A percentile compares a stretch with the other conserved stretches of the same genome.
Evolutionary conservation across 2,329 filamentous ascomycete species (phyloP).

Genomic region (Scolecobasidium constrictum): DNA sequence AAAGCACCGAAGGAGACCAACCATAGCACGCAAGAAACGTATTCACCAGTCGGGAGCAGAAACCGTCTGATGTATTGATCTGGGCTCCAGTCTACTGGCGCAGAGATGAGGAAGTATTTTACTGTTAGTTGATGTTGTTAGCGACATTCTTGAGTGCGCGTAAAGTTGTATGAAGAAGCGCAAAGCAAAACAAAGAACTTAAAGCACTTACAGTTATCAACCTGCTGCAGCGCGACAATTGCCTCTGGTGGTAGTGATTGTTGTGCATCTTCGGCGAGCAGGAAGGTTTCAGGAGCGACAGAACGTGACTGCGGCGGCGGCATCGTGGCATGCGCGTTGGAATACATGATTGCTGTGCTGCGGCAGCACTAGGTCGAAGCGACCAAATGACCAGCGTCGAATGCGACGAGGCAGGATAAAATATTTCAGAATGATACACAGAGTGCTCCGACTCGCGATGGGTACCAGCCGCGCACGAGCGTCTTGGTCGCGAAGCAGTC

Average conservation of each 20-base stretch:
- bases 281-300: conserved; percentile 90
- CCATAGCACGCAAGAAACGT: conserved; percentile 96
- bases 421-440: conserved; percentile 1
- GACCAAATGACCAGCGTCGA: conserved; percentile 4
- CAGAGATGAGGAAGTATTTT: conserved; percentile 99
- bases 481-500: neutral
- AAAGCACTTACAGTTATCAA: conserved; percentile 75
- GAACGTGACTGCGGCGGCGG: conserved; percentile 61
- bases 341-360: conserved; percentile 33
- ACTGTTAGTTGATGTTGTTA: conserved; percentile 42
- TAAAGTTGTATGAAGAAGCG: neutral
- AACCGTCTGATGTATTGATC: conserved; percentile 97
- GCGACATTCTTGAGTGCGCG: conserved; percentile 4
- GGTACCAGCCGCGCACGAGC: neutral
- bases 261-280: conserved; percentile 94
- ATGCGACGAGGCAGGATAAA: neutral
- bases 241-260: conserved; percentile 93
- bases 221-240: conserved; percentile 93
- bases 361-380: conserved; percentile 5
- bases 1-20: conserved; percentile 24
- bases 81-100: conserved; percentile 92
- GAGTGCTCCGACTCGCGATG: neutral
- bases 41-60: conserved; percentile 91
- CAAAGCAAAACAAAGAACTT: neutral
- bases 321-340: conserved; percentile 60